A percentile compares a stretch with the other conserved stretches of the same genome.
Conservation (phyloP, 2,329 filamentous ascomycete species). For the Monosporascus ibericus region DNA sequence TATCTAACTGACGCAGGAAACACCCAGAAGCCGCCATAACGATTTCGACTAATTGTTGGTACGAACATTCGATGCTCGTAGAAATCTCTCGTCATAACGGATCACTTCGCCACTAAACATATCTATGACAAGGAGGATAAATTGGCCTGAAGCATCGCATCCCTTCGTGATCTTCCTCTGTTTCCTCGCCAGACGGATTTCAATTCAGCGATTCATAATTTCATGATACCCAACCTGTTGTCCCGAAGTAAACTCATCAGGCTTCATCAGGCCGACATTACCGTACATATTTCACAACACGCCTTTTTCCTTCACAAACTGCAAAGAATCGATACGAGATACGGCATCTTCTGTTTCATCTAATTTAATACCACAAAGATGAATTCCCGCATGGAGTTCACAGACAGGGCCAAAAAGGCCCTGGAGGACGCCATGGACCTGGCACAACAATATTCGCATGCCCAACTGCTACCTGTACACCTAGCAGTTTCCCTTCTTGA, state of each 20-base stretch:
- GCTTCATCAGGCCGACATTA: conserved; percentile 3
- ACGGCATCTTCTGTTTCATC: conserved; percentile 7
- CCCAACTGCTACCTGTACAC: conserved; percentile 85
- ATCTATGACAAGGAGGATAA: background rate
- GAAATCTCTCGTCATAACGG: background rate
- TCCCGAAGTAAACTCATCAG: conserved; percentile 2
- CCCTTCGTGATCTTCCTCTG: background rate
- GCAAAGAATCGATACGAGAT: conserved; percentile 7
- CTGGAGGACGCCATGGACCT: conserved; percentile 82
- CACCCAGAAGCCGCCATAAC: background rate
- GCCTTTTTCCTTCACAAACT: conserved; percentile 1
- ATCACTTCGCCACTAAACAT: background rate
- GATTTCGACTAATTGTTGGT: background rate
- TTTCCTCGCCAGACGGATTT: background rate
- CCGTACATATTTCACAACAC: conserved; percentile 9
- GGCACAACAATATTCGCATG: conserved; percentile 84
- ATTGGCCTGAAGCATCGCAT: background rate
- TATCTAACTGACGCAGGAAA: background rate
- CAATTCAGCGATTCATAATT: background rate
- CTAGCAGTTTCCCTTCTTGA: conserved; percentile 78
- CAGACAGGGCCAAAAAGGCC: conserved; percentile 85
- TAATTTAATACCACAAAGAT: conserved; percentile 38
- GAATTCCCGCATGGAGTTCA: conserved; percentile 82
- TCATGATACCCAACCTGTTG: background rate
- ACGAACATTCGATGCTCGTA: background rate